phyloP scores from a whole-genome alignment of 1,139 yeast species.

The Pichia sp. region DNA sequence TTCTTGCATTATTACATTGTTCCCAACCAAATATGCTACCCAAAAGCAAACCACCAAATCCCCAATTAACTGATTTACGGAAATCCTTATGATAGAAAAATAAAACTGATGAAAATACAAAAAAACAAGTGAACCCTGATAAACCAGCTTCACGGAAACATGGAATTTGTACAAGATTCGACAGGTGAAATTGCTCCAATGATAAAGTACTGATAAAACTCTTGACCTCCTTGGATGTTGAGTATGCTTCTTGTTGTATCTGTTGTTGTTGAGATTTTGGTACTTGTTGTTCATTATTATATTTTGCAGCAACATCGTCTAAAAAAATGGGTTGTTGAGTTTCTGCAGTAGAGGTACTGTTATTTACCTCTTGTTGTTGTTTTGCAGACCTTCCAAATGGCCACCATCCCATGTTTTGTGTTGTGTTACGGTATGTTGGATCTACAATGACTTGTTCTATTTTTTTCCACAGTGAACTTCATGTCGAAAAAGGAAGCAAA shows the following conservation, averaged over 20 bases:
- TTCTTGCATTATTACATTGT: slow-evolving; percentile 72
- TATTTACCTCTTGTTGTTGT: background rate
- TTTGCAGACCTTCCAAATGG: slow-evolving; percentile 17
- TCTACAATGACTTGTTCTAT: background rate
- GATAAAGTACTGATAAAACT: slow-evolving; percentile 15
- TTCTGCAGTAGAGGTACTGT: background rate
- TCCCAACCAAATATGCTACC: slow-evolving; percentile 91
- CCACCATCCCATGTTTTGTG: slow-evolving; percentile 18
- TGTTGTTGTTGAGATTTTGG: background rate
- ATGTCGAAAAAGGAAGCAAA: background rate
- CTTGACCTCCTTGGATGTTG: slow-evolving; percentile 19
- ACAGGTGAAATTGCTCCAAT: slow-evolving; percentile 49
- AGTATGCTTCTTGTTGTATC: slow-evolving; percentile 5
- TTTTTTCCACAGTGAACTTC: background rate
- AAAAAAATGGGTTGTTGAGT: slow-evolving; percentile 20
- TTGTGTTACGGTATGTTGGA: background rate
- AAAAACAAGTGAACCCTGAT: slow-evolving; percentile 81
- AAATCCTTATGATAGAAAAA: slow-evolving; percentile 62
- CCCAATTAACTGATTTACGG: slow-evolving; percentile 69
- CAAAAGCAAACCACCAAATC: slow-evolving; percentile 67
- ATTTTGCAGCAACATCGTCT: slow-evolving; percentile 28
- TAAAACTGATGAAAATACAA: slow-evolving; percentile 69
- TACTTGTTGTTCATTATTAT: slow-evolving; percentile 10
- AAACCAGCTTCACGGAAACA: slow-evolving; percentile 88
- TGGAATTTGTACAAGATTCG: slow-evolving; percentile 60